Conservation (phyloP, 208 protist genomes). For the Naegleria gruberi region DNA sequence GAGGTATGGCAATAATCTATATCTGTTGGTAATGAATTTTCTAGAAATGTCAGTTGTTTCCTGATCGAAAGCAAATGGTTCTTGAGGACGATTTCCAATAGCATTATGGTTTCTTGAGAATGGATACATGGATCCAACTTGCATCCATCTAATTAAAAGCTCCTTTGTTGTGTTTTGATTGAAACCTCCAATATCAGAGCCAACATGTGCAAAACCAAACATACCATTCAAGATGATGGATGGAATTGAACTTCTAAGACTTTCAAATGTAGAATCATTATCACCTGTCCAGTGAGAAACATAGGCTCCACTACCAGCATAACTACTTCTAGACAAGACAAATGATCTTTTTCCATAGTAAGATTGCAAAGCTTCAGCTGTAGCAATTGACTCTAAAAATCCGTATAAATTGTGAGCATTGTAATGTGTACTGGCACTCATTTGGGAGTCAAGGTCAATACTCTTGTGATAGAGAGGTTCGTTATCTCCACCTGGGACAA, state of each 20-base stretch:
- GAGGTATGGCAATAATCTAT: slow-evolving; percentile 56
- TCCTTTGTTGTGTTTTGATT: slow-evolving; percentile 55
- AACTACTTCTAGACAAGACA: slow-evolving; percentile 42
- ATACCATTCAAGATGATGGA: slow-evolving; percentile 65
- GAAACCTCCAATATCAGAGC: slow-evolving; percentile 78
- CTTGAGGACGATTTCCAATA: slow-evolving; percentile 18
- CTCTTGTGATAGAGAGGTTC: slow-evolving; percentile 30
- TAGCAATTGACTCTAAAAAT: slow-evolving; percentile 36
- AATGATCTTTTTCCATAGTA: slow-evolving; percentile 22
- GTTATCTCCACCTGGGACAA: slow-evolving; percentile 21
- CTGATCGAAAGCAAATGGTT: neutral
- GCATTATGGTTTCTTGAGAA: slow-evolving; percentile 71
- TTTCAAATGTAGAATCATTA: slow-evolving; percentile 41
- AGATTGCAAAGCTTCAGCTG: slow-evolving; percentile 12
- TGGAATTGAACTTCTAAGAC: slow-evolving; percentile 44
- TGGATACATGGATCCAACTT: slow-evolving; percentile 69
- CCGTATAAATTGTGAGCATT: slow-evolving; percentile 65
- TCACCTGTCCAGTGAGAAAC: slow-evolving; percentile 70
- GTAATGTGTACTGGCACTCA: slow-evolving; percentile 39
- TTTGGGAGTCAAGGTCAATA: slow-evolving; percentile 40
- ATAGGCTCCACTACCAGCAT: slow-evolving; percentile 38
- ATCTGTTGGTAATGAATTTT: slow-evolving; percentile 38
- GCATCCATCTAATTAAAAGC: slow-evolving; percentile 65
- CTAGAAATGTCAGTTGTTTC: slow-evolving; percentile 32
- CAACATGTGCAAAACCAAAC: slow-evolving; percentile 68